Conservation (phyloP, 768 basidiomycete genomes). For the Gyrodon lividus region DNA sequence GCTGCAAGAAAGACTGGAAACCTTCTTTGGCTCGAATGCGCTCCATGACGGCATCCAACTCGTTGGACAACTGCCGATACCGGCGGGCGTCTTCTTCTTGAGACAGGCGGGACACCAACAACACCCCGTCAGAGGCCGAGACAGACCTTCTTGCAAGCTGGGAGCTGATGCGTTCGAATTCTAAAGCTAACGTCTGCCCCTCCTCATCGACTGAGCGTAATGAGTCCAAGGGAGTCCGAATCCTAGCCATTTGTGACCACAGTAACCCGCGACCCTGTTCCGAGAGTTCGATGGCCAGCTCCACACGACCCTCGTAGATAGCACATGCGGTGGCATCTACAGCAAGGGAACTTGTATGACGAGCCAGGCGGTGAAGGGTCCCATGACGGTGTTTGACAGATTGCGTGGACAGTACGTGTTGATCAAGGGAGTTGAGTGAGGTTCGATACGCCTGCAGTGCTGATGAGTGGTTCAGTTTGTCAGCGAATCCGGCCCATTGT, state of each 20-base stretch:
- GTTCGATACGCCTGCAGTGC: constrained; percentile 23
- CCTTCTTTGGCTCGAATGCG: constrained; percentile 25
- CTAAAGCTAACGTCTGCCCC: constrained; percentile 22
- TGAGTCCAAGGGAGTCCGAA: constrained; percentile 25
- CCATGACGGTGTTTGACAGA: constrained; percentile 18
- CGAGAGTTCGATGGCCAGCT: constrained; percentile 34
- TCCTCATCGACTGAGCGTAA: constrained; percentile 14
- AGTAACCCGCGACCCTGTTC: constrained; percentile 32
- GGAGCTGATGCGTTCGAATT: constrained; percentile 22
- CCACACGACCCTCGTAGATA: constrained; percentile 15
- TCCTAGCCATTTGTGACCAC: constrained; percentile 30
- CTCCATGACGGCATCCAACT: constrained; percentile 19
- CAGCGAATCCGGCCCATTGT: constrained; percentile 14
- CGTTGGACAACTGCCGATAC: constrained; percentile 15
- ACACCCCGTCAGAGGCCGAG: background rate
- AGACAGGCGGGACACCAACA: constrained; percentile 4
- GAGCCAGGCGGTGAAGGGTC: constrained; percentile 6
- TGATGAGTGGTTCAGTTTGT: constrained; percentile 13
- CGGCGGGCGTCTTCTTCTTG: constrained; percentile 14
- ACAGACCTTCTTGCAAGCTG: constrained; percentile 10
- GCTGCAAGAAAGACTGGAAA: constrained; percentile 33
- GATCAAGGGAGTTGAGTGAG: constrained; percentile 16
- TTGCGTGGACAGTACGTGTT: constrained; percentile 16
- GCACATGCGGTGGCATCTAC: constrained; percentile 29
- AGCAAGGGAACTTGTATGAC: constrained; percentile 10